Evolutionary conservation across 352 stramenopile genomes (phyloP).

Genomic region (Globisporangium sylvaticum): DNA sequence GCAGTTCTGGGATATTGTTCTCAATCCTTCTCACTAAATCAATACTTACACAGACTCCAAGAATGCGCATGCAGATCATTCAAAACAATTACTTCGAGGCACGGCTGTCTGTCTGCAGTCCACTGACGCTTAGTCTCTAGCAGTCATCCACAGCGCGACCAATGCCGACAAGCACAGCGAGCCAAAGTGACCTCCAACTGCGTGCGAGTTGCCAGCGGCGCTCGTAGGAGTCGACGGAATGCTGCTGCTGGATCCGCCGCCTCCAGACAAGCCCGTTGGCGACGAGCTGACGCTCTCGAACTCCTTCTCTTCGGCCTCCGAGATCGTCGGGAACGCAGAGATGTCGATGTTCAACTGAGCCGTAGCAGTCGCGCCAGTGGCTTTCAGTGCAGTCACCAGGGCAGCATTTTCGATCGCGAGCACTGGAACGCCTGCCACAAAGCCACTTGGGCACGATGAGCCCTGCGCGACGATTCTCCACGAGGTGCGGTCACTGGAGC

Average conservation of each 20-base stretch:
- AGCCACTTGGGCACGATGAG: conserved; percentile 39
- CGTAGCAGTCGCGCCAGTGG: conserved; percentile 23
- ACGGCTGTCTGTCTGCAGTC: not conserved
- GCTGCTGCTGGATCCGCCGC: not conserved
- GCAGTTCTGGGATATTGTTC: not conserved
- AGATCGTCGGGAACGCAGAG: conserved; percentile 39
- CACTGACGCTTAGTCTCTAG: not conserved
- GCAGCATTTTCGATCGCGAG: conserved; percentile 53
- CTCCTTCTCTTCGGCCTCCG: conserved; percentile 33
- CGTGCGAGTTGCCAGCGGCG: not conserved
- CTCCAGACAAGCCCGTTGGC: not conserved
- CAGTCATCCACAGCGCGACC: conserved; percentile 1
- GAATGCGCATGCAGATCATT: not conserved
- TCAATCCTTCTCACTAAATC: no score
- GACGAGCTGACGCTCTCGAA: conserved; percentile 17
- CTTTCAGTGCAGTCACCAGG: conserved; percentile 28
- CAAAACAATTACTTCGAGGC: not conserved
- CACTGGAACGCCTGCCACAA: conserved; percentile 24
- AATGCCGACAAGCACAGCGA: conserved; percentile 5
- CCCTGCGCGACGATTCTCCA: conserved; percentile 51
- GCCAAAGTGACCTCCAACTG: not conserved
- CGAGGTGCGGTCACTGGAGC: conserved; percentile 32
- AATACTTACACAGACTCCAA: no score
- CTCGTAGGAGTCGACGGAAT: not conserved
- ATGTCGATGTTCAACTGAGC: conserved; percentile 52